A percentile compares a stretch with the other conserved stretches of the same genome.
phyloP scores from a whole-genome alignment of 2,329 filamentous ascomycete species.

The Tolypocladium sp. region DNA sequence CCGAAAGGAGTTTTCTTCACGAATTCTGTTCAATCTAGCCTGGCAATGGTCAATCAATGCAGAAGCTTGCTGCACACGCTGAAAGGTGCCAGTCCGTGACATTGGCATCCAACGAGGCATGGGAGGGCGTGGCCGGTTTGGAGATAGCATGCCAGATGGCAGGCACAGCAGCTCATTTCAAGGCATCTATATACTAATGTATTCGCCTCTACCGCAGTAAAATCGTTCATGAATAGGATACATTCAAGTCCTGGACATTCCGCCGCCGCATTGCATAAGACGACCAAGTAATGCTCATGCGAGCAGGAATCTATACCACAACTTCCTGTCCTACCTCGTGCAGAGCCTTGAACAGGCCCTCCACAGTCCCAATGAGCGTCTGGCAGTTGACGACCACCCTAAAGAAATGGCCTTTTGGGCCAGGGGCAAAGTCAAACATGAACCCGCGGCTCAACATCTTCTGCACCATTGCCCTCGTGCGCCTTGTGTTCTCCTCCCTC shows the following conservation, averaged over 20 bases:
- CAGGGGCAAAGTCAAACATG: constrained; percentile 52
- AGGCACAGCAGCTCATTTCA: neutral
- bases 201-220: neutral
- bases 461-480: constrained; percentile 38
- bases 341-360: constrained; percentile 44
- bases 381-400: constrained; percentile 48
- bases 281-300: neutral
- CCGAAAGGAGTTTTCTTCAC: too few species aligned
- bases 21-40: too few species aligned
- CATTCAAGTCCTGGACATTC: neutral
- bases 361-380: constrained; percentile 40
- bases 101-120: too few species aligned
- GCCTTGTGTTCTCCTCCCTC: constrained; percentile 34
- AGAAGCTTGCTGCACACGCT: too few species aligned
- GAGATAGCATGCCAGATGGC: too few species aligned
- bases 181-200: neutral
- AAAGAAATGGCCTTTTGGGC: constrained; percentile 45
- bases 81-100: too few species aligned
- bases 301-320: neutral
- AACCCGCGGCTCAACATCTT: constrained; percentile 41
- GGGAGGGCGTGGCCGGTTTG: too few species aligned
- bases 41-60: too few species aligned
- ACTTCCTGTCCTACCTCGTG: constrained; percentile 30
- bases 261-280: too few species aligned
- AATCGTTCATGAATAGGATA: neutral